Evolutionary conservation across 257 asterid species (phyloP).

Genomic region (Solanum pimpinellifolium): DNA sequence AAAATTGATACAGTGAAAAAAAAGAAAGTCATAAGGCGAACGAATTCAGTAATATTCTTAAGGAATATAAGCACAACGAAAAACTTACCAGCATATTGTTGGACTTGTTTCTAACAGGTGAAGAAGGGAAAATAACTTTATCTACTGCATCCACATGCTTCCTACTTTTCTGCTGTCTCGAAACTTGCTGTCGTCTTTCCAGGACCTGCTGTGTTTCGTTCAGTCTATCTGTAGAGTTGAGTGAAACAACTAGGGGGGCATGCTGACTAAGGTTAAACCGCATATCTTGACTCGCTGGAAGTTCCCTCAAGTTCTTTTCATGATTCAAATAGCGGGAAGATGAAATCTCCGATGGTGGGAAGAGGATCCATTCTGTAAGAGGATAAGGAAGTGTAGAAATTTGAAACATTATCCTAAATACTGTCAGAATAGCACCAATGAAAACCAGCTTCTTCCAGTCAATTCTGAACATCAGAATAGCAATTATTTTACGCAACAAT

Average conservation of each 20-base stretch:
- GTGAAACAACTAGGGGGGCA: constrained; percentile 14
- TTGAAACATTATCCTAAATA: constrained; percentile 41
- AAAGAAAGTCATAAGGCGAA: not conserved
- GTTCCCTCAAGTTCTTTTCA: constrained; percentile 20
- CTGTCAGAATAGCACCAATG: constrained; percentile 38
- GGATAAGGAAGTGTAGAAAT: constrained; percentile 67
- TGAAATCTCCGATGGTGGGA: constrained; percentile 14
- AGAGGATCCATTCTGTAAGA: constrained; percentile 30
- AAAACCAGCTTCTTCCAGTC: constrained; percentile 67
- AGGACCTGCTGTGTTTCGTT: constrained; percentile 5
- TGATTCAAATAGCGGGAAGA: constrained; percentile 10
- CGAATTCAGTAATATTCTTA: not conserved
- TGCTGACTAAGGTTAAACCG: constrained; percentile 21
- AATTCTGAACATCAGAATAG: constrained; percentile 52
- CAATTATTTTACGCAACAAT: constrained; percentile 15
- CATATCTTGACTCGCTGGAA: constrained; percentile 3
- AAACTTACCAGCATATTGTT: constrained; percentile 28
- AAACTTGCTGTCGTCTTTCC: constrained; percentile 1
- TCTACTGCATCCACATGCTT: constrained; percentile 10
- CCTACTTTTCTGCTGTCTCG: constrained; percentile 3
- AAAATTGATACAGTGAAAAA: not conserved
- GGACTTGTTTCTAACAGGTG: constrained; percentile 11
- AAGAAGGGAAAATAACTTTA: constrained; percentile 15
- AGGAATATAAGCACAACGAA: not conserved
- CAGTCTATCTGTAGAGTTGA: constrained; percentile 21